These are phyloP conservation scores for Termitomyces sp. DNA, from an alignment of 1,284 basidiomycete genomes.

Conservation along the genomic window DNA sequence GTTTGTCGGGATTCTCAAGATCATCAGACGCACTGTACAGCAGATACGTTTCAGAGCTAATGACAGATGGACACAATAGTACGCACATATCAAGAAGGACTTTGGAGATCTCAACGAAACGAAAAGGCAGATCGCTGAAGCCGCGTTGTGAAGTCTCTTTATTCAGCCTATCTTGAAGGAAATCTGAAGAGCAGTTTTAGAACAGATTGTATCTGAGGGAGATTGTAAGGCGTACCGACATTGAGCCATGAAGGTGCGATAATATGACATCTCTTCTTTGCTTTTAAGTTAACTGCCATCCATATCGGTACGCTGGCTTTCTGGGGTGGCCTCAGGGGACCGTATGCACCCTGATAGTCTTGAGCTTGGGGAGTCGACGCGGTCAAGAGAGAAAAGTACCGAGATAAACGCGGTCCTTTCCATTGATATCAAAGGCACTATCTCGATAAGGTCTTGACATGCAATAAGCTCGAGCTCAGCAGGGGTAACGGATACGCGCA, in stretches of 20 bases:
- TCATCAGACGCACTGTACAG: slow-evolving; percentile 81
- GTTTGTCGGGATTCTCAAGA: slow-evolving; percentile 72
- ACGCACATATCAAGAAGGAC: slow-evolving; percentile 85
- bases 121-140: slow-evolving; percentile 77
- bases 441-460: slow-evolving; percentile 75
- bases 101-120: slow-evolving; percentile 86
- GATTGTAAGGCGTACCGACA: slow-evolving; percentile 54
- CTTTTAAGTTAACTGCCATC: slow-evolving; percentile 91
- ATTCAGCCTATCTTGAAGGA: slow-evolving; percentile 66
- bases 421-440: slow-evolving; percentile 84
- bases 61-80: neutral
- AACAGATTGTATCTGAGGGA: slow-evolving; percentile 1
- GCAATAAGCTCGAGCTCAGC: slow-evolving; percentile 85
- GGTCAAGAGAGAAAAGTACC: slow-evolving; percentile 39
- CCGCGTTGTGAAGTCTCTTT: slow-evolving; percentile 69
- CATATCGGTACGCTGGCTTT: slow-evolving; percentile 85
- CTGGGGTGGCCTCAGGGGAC: slow-evolving; percentile 85
- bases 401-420: slow-evolving; percentile 84
- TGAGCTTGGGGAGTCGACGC: slow-evolving; percentile 11
- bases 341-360: slow-evolving; percentile 74
- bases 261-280: slow-evolving; percentile 91
- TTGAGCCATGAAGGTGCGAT: slow-evolving; percentile 86
- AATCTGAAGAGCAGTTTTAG: slow-evolving; percentile 48
- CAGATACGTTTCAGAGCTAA: neutral
- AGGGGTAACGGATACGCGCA: slow-evolving; percentile 64